Base-by-base conservation (phyloP, 768 basidiomycete species). In the Lactarius indigo region DNA sequence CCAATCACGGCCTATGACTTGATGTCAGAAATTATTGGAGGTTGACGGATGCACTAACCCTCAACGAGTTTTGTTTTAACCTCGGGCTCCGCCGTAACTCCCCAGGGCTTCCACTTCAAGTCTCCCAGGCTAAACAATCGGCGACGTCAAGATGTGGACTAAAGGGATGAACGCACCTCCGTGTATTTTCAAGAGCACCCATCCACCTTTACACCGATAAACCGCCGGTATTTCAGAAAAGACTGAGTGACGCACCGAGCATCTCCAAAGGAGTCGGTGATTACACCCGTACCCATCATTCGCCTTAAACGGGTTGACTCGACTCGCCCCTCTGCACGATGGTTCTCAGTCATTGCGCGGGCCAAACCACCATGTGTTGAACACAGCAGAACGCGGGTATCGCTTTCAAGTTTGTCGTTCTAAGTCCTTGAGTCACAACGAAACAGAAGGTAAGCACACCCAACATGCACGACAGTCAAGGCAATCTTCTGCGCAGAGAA, bases 231-330 rank as follows among this genome's bases (percentile, higher is more conserved):
- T n/a, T 28, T 30, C 15, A 18, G 9, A 1, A 18, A 26, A 15
- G 42, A 41, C 20, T 12, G 20, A 28, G 5, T 55, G n/a, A 20
- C 79, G 77, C 75, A 92, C 87, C 96, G 81, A 35, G 88, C 86
- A 81, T 98, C 96, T 8, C 96, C 96, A 72, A 92, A 98, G 6
- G 94, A 95, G 75, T 98, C 96, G 2, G 92, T 92, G 54, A 97
- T 91, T 31, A 96, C 77, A 3, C 91, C 89, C 10, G 89, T 89
- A 13, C 94, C 91, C 87, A 92, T 94, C 86, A 94, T 91, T 62
- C 91, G 84, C 37, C 96, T 84, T 62, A 99, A 78, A 54, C 97
- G 83, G 54, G 86, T 87, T 35, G 91, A 86, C 75, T 99, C 97
- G 12, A 92, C 82, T 39, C 87, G 87, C 28, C 92, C 84, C 72